A percentile compares a stretch with the other conserved stretches of the same genome.
Conservation (phyloP, 345 rosid species). For the Anacardium occidentale region DNA sequence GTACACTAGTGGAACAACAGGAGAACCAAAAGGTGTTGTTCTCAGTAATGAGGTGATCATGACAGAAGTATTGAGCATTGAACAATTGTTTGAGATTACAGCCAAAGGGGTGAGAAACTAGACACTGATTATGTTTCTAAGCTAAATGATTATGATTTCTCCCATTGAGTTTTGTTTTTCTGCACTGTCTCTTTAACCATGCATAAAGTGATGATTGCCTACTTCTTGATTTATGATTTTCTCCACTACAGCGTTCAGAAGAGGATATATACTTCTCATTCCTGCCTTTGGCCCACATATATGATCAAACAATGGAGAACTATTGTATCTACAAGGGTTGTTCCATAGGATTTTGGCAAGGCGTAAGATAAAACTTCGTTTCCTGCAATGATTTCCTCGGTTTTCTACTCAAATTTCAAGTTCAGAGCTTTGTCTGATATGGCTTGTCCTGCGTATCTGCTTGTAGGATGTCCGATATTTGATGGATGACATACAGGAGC, state of each 20-base stretch:
- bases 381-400: not conserved
- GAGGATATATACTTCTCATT: slow-evolving; percentile 86
- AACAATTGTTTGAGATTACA: slow-evolving; percentile 53
- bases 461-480: slow-evolving; percentile 65
- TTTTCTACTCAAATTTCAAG: not conserved
- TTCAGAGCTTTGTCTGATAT: not conserved
- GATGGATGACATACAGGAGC: slow-evolving; percentile 82
- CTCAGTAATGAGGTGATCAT: slow-evolving; percentile 59
- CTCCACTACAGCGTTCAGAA: slow-evolving; percentile 52
- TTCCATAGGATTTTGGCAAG: slow-evolving; percentile 87
- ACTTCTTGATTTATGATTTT: not conserved
- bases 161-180: too few relatives aligned
- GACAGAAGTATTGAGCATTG: slow-evolving; percentile 74
- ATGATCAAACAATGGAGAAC: slow-evolving; percentile 79
- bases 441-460: not conserved
- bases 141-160: slow-evolving; percentile 2
- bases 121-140: not conserved
- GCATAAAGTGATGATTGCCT: not conserved
- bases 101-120: slow-evolving; percentile 56
- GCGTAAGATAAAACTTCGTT: slow-evolving; percentile 44
- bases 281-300: slow-evolving; percentile 90
- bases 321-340: slow-evolving; percentile 77
- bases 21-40: slow-evolving; percentile 95
- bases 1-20: slow-evolving; percentile 98
- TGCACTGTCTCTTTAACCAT: too few relatives aligned